Conservation (phyloP, 2,329 filamentous ascomycete species). For the Iodosphaeria phyllophila region DNA sequence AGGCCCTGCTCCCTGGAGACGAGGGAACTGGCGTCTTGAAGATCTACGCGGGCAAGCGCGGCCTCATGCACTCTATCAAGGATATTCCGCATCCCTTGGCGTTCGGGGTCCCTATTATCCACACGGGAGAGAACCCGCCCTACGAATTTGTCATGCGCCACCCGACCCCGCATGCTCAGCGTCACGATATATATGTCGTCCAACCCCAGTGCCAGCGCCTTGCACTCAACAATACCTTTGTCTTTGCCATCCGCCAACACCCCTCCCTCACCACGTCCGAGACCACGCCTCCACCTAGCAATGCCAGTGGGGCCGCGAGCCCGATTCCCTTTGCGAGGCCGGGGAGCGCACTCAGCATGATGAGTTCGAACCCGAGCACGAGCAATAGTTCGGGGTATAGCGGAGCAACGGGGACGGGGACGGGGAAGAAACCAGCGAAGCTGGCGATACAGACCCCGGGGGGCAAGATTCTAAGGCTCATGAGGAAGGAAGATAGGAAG, state of each 20-base stretch:
- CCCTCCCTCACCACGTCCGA: constrained; percentile 32
- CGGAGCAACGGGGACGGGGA: constrained; percentile 14
- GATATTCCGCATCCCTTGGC: constrained; percentile 88
- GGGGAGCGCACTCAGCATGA: constrained; percentile 45
- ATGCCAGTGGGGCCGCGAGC: constrained; percentile 27
- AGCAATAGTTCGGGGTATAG: constrained; percentile 26
- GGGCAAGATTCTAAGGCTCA: constrained; percentile 81
- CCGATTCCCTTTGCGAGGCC: constrained; percentile 45
- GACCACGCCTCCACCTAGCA: constrained; percentile 24
- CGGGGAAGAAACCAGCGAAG: constrained; percentile 74
- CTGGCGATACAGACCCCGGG: constrained; percentile 85
- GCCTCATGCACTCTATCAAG: constrained; percentile 93
- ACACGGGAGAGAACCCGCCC: constrained; percentile 79
- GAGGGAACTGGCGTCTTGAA: constrained; percentile 79
- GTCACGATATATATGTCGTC: constrained; percentile 90
- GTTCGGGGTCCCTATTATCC: constrained; percentile 74
- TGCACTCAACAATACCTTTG: constrained; percentile 91
- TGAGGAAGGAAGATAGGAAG: constrained; percentile 57
- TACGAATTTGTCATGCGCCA: constrained; percentile 89
- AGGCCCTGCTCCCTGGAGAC: constrained; percentile 78
- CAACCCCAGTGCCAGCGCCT: constrained; percentile 84
- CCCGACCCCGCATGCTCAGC: constrained; percentile 91
- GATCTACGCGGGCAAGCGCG: constrained; percentile 83
- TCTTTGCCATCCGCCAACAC: constrained; percentile 90
- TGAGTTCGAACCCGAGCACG: constrained; percentile 36